Evolutionary conservation across 129 eudicot species (phyloP), one percentile per base, ranked within the genome.

Genomic region (Chrysanthemum makinoi): DNA sequence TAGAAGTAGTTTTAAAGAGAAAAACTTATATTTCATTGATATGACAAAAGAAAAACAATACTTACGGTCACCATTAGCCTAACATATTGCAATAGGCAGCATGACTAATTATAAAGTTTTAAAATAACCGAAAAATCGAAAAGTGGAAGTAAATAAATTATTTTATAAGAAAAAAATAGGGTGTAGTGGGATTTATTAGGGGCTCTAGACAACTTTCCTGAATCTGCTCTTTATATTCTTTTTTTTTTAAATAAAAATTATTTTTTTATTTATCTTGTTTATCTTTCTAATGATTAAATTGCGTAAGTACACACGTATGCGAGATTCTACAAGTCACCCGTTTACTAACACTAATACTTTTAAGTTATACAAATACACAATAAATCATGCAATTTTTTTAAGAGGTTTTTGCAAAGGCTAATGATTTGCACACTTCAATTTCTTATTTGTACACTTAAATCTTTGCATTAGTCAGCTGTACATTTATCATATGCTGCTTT

Each of bases 191-290:
- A 53, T 49, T 66, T 66, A 57, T 62, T 62, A 66, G 51, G 79
- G 73, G 73, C 73, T 75, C 73, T 58, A 57, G 79, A 66, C 73
- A 66, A 75, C 73, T 66, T 75, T 75, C 66, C 79, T 46, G 17
- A 75, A 66, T 66, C 50, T 66, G 56, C 54, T 66, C 66, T 15
- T 66, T 55, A 55, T 49, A 24, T 33, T 22, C 35, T 19, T 11
- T 14, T 66, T 66, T 51, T 0, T 22, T 22, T 22, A 22, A 22
- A 22, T 50, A 24, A 6, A 50, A 11, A 6, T 15, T 47, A 8
- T 2, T n/a, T 13, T 62, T 4, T 12, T 28, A 51, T 24, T 10
- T 58, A 16, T 26, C 16, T 49, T 48, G 17, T 10, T 61, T 61
- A 72, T 26, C 28, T 71, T 13, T 57, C 14, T 58, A 61, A 14